Conservation (phyloP, 169 alveolate species). For the Plasmodium billcollinsi region DNA sequence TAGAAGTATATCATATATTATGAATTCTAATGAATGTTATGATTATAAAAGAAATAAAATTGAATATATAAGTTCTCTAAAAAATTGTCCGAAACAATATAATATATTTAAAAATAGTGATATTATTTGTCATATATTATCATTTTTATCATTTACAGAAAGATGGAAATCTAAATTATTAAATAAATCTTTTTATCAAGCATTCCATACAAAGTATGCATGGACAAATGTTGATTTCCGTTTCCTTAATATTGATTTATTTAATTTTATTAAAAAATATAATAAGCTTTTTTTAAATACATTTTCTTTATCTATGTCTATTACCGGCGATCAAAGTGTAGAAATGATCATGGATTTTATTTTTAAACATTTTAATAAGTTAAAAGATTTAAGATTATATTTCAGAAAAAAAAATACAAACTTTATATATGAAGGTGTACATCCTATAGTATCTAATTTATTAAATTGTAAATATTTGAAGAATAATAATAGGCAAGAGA, state of each 20-base stretch:
- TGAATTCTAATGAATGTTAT: background rate
- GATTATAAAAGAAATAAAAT: slow-evolving; percentile 6
- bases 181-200: slow-evolving; percentile 51
- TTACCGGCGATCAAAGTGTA: slow-evolving; percentile 40
- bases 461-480: slow-evolving; percentile 7
- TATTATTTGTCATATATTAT: slow-evolving; percentile 36
- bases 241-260: slow-evolving; percentile 38
- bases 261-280: slow-evolving; percentile 36
- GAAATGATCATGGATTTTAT: slow-evolving; percentile 13
- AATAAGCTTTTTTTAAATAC: slow-evolving; percentile 38
- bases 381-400: slow-evolving; percentile 43
- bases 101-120: slow-evolving; percentile 40
- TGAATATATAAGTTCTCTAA: background rate
- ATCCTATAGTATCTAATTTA: slow-evolving; percentile 40
- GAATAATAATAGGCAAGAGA: background rate
- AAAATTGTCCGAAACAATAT: background rate
- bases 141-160: slow-evolving; percentile 45
- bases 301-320: slow-evolving; percentile 26
- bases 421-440: slow-evolving; percentile 64
- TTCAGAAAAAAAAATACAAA: slow-evolving; percentile 43
- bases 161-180: slow-evolving; percentile 49
- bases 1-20: background rate
- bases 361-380: slow-evolving; percentile 11
- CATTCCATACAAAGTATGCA: slow-evolving; percentile 68
- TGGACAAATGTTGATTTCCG: slow-evolving; percentile 61